These are phyloP conservation scores for Viola pubescens DNA, from an alignment of 441 rosid genomes.

Conservation along the genomic window DNA sequence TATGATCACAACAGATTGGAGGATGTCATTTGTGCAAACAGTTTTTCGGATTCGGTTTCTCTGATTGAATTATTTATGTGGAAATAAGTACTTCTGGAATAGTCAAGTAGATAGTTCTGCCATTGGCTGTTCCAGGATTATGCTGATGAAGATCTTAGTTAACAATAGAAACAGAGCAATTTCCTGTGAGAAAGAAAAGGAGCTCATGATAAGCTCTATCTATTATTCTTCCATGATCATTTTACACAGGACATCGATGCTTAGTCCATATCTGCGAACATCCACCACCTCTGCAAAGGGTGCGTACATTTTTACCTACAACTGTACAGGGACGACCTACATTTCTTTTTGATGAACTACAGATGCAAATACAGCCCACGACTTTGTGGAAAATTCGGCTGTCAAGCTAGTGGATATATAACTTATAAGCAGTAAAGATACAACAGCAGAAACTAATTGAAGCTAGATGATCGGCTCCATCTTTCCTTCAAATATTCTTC, in stretches of 20 bases:
- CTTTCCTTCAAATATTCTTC: conserved; percentile 47
- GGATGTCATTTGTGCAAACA: too few species aligned
- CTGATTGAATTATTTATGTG: too few species aligned
- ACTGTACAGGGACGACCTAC: conserved; percentile 3
- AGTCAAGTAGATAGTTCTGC: too few species aligned
- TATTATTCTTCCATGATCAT: not conserved
- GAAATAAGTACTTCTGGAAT: too few species aligned
- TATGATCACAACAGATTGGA: too few species aligned
- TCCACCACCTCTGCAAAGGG: conserved; percentile 20
- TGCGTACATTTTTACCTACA: not conserved
- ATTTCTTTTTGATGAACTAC: too few species aligned
- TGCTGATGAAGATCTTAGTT: not conserved
- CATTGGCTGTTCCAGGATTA: too few species aligned
- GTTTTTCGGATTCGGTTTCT: too few species aligned
- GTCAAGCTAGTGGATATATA: not conserved
- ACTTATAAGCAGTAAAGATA: conserved; percentile 6
- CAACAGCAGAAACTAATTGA: conserved; percentile 25
- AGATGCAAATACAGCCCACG: not conserved
- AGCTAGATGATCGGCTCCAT: conserved; percentile 60
- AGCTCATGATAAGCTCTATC: not conserved
- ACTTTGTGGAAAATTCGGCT: not conserved
- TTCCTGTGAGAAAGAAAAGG: not conserved
- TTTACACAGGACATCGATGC: not conserved
- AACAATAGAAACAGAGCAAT: not conserved
- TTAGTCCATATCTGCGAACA: too few species aligned